Evolutionary conservation across 2,329 filamentous ascomycete genomes (phyloP), one percentile per base, ranked within the genome.

Genomic region (Lecanicillium sp.): DNA sequence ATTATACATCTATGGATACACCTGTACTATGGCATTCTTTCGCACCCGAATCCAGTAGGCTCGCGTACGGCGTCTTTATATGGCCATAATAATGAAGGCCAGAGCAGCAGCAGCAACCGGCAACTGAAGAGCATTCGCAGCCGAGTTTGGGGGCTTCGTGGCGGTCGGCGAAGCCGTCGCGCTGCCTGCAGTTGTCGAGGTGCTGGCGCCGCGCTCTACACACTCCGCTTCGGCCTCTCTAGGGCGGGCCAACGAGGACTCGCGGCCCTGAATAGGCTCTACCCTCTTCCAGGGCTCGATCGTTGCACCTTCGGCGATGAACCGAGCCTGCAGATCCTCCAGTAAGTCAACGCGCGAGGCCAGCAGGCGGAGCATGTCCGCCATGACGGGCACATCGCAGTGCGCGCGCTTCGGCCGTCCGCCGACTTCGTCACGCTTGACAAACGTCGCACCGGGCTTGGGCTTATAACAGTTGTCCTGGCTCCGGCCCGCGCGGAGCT

Each of bases 391-490:
- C 15, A 57, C 52, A 2, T 59, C 64, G 35, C 64, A 67, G 24
- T 64, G 55, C 19, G 61, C 57, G 29, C 55, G 50, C 42, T 56
- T 54, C 12, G 41, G 41, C 5, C 54, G 35, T 10, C 12, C 41
- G 3, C 54, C 50, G 30, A 47, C 49, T 41, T 55, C 53, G 47
- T 44, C 60, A 44, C 60, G 52, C 58, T 67, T 71, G 12, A 57
- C 52, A 30, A 65, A 59, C 38, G 63, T 59, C n/a, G 69, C 51
- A 20, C 67, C 67, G 2, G 64, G 54, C 4, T 60, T 60, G 0
- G 67, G 64, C 23, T 57, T 58, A 23, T 63, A 62, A 59, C 78
- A 79, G 56, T 76, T 78, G 55, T 76, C 69, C 60, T 80, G 69
- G 21, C 71, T 67, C 35, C 77, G 67, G 7, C 66, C 74, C 1